Base-by-base conservation (phyloP, 2,329 filamentous ascomycete genomes). In the Colletotrichum cuscutae region DNA sequence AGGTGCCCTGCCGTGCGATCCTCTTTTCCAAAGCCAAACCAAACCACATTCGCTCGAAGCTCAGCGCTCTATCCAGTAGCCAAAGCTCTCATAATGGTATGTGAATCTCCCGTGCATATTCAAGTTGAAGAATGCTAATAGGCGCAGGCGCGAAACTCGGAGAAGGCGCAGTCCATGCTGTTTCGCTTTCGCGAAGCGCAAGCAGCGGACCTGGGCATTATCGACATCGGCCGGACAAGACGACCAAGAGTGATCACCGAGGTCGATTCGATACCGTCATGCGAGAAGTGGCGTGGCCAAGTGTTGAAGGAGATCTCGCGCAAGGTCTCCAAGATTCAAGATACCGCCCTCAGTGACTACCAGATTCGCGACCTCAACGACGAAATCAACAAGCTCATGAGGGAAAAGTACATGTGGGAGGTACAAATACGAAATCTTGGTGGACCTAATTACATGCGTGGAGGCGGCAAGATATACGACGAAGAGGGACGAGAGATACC, bases 161-260 rank as follows among this genome's bases (percentile, higher is more conserved):
- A 98, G 89, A 99, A 98, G 84, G 96, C 97, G 80, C 97, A 99
- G 88, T 98, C 95, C 60, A 99, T 99, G 96, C 96, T 99, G 84
- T 99, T 98, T 87, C 96, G 97, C 88, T 99, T 99, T 88, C 95
- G 97, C 83, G 97, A 97, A 80, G 94, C 96, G 78, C 97, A 98
- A 90, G 96, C 96, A 76, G 95, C 95, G 76, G 95, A 98, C 85
- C 90, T 98, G 60, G 96, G 96, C 80, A 98, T 98, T 83, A 94
- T 99, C 84, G 96, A 98, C 86, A 93, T 93, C 32, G 94, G 95
- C 72, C 94, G 95, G 74, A 93, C 95, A 9, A 94, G 95, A 12
- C 95, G 97, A 2, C 97, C 97, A 65, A 97, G 96, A 84, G 90
- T 93, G 76, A 98, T 98, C 82, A 97, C 95, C 58, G 91, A 95